Conservation (phyloP, 495 filamentous ascomycete species). For the Podospora tetraspora region DNA sequence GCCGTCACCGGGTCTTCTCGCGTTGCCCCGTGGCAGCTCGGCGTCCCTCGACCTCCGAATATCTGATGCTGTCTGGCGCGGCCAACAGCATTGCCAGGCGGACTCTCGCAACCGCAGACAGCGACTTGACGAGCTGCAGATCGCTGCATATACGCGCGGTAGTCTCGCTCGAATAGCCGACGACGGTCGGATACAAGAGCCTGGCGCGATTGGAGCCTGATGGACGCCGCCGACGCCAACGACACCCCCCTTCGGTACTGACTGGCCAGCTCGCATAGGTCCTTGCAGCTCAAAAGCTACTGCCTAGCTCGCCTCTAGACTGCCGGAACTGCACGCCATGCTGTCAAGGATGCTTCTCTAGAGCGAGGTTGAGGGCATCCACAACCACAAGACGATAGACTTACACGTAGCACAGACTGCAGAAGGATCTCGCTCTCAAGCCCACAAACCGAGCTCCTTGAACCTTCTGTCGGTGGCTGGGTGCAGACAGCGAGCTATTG, state of each 20-base stretch:
- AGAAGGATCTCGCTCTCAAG: not conserved
- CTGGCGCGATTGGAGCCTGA: not conserved
- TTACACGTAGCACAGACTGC: not conserved
- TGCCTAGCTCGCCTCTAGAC: not conserved
- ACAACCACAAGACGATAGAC: not conserved
- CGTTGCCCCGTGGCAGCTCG: not conserved
- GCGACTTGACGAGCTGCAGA: not conserved
- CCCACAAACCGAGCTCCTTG: not conserved
- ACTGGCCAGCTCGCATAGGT: not conserved
- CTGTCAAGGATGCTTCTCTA: not conserved
- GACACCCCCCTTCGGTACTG: not conserved
- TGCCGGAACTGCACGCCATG: not conserved
- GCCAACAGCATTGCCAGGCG: not conserved
- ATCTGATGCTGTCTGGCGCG: not conserved
- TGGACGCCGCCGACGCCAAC: not conserved
- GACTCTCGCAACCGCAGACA: not conserved
- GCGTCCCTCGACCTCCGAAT: not conserved
- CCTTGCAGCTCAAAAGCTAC: not conserved
- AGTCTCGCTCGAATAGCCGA: not conserved
- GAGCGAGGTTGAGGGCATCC: not conserved
- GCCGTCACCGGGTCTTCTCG: not conserved
- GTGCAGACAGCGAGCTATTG: not conserved
- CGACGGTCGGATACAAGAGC: not conserved
- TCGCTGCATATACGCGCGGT: not conserved
- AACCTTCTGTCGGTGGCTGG: not conserved